A percentile compares a stretch with the other conserved stretches of the same genome.
Evolutionary conservation across 768 basidiomycete species (phyloP).

Genomic region (Pleurotus giganteus): DNA sequence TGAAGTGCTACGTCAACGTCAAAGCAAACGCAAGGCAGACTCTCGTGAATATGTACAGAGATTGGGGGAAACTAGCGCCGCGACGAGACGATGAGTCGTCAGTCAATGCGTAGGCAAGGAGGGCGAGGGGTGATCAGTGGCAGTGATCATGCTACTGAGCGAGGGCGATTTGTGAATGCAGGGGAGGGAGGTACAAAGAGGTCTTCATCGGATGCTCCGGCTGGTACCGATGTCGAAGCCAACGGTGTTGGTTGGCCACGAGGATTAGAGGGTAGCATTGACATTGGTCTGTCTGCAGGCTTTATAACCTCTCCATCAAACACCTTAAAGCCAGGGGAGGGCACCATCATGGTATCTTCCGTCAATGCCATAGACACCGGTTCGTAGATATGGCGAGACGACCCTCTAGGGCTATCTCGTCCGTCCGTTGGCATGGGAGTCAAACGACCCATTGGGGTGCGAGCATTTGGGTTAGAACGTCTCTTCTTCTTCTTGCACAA

Average conservation of each 20-base stretch:
- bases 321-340: conserved; percentile 55
- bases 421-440: conserved; percentile 59
- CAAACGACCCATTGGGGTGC: conserved; percentile 35
- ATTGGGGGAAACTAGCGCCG: not conserved
- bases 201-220: not conserved
- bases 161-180: conserved; percentile 4
- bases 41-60: not conserved
- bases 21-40: not conserved
- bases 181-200: conserved; percentile 4
- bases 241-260: not conserved
- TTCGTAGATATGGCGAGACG: conserved; percentile 52
- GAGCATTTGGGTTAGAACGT: conserved; percentile 25
- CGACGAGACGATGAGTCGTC: not conserved
- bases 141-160: conserved; percentile 6
- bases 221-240: conserved; percentile 3
- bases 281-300: conserved; percentile 7
- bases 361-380: conserved; percentile 70
- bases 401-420: conserved; percentile 37
- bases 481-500: conserved; percentile 47
- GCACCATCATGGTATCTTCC: conserved; percentile 56
- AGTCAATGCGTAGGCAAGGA: not conserved
- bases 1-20: not conserved
- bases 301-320: conserved; percentile 27
- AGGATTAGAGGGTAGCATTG: conserved; percentile 5
- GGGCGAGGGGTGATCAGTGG: not conserved